Conservation (phyloP, 164 flowering plant species). For the Chloranthus sessilifolius region DNA sequence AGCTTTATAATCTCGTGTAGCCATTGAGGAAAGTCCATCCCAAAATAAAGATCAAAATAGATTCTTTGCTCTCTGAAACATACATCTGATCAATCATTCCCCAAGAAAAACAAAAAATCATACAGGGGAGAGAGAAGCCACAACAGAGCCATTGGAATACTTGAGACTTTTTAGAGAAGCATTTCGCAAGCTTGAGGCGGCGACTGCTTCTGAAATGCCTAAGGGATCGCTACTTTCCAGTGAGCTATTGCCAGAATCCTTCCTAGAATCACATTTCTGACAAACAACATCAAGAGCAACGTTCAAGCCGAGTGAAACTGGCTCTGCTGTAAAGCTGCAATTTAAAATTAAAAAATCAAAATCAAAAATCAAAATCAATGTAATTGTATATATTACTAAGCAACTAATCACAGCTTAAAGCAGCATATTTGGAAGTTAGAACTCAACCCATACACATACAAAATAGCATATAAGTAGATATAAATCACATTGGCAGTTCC, state of each 20-base stretch:
- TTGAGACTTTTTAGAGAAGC: constrained; percentile 65
- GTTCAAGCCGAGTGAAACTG: constrained; percentile 64
- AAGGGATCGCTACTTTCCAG: constrained; percentile 19
- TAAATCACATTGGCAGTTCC: not conserved
- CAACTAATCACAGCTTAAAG: not conserved
- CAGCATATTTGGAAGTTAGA: not conserved
- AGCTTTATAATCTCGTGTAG: no score
- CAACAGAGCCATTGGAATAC: constrained; percentile 49
- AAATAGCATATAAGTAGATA: not conserved
- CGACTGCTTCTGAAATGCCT: constrained; percentile 42
- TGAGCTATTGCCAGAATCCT: constrained; percentile 14
- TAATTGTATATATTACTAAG: not conserved
- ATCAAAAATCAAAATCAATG: constrained; percentile 5
- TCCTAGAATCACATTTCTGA: constrained; percentile 25
- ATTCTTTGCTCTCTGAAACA: no score
- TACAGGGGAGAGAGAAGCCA: constrained; percentile 50
- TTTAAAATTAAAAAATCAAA: no score
- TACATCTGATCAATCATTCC: no score
- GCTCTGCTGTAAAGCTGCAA: constrained; percentile 72
- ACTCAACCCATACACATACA: not conserved
- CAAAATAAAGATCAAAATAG: no score
- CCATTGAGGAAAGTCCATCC: no score
- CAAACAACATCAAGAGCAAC: constrained; percentile 45
- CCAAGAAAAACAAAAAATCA: constrained; percentile 27
- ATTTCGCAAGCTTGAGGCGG: constrained; percentile 30